Percentiles rank a stretch among this genome's conserved stretches.
Evolutionary conservation across 306 rosid genomes (phyloP).

Genomic region (Benincasa hispida): DNA sequence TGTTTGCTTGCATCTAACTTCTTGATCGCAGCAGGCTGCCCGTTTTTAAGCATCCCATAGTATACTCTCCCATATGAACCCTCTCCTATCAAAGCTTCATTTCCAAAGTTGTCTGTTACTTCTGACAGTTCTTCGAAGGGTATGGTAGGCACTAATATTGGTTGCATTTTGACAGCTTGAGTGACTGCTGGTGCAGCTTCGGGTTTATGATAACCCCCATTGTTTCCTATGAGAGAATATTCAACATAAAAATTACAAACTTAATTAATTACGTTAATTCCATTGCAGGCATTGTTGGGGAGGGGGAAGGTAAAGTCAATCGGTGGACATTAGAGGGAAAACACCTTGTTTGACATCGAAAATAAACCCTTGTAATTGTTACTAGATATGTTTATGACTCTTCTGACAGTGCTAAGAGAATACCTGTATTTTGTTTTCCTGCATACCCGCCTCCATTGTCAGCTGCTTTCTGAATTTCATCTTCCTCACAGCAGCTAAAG

Average conservation of each 20-base stretch:
- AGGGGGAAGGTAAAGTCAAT: not conserved
- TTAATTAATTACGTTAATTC: not conserved
- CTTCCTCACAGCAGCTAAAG: constrained; percentile 53
- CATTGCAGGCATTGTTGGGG: not conserved
- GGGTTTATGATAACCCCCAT: not conserved
- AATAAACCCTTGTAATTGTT: not conserved
- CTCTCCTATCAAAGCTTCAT: constrained; percentile 9
- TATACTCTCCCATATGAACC: constrained; percentile 13
- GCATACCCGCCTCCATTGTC: constrained; percentile 25
- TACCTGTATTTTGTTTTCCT: constrained; percentile 35
- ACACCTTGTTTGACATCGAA: not conserved
- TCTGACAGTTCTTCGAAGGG: not conserved
- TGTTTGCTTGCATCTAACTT: constrained; percentile 11
- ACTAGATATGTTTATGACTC: not conserved
- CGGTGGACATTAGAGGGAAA: not conserved
- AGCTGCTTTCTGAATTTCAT: constrained; percentile 28
- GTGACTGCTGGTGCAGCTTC: constrained; percentile 8
- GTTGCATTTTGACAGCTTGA: constrained; percentile 10
- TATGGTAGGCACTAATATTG: constrained; percentile 7
- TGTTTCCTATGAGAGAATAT: not conserved
- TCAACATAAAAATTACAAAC: not conserved
- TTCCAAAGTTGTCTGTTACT: constrained; percentile 10
- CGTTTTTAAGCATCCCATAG: not conserved
- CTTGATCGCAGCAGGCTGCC: constrained; percentile 12
- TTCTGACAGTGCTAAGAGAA: not conserved